Base-by-base conservation (phyloP, 116 monocot genomes). In the Phalaenopsis hybrid region DNA sequence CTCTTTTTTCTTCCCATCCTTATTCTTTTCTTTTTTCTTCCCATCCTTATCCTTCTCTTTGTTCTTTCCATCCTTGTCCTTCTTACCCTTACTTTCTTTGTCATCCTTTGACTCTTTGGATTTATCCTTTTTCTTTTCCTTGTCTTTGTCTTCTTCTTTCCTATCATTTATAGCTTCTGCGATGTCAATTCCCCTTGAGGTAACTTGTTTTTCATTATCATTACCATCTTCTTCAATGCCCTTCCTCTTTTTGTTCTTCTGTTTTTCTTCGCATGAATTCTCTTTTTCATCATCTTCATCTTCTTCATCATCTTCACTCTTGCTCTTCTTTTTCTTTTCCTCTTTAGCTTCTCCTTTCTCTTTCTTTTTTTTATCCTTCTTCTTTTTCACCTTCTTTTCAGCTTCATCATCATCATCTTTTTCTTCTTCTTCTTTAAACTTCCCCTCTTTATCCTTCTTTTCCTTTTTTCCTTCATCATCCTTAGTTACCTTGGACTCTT, bases 1-100 rank as follows among this genome's bases (percentile, higher is more conserved):
- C 75, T 88, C 75, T 57, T 79, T 75, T 10, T 76, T 79, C 44
- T 87, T 79, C n/a, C 10, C 77, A 37, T 78, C 34, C 80, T 81
- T 82, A 58, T 85, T 76, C 55, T 81, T 80, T 48, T 78, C 58
- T 55, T 57, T 82, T 72, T 63, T 86, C 58, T 16, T 75, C 37
- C 37, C 41, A 41, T 82, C 25, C 20, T 82, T 77, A 31, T 79
- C 58, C 34, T 83, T 57, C 17, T 58, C 78, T 15, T 65, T 69
- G 69, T 69, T 69, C 2, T 80, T 41, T 41, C 41, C 69, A 46
- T 21, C 80, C 68, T 46, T 80, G 41, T 41, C 41, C 37, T 82
- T 20, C 20, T 82, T 77, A 43, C 81, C 58, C 45, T 83, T 57
- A 20, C 70, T 81, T 15, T 65, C 80, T 70, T 69, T 69, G 10